phyloP scores from a whole-genome alignment of 2,329 filamentous ascomycete species.

The Sporothrix luriei region DNA sequence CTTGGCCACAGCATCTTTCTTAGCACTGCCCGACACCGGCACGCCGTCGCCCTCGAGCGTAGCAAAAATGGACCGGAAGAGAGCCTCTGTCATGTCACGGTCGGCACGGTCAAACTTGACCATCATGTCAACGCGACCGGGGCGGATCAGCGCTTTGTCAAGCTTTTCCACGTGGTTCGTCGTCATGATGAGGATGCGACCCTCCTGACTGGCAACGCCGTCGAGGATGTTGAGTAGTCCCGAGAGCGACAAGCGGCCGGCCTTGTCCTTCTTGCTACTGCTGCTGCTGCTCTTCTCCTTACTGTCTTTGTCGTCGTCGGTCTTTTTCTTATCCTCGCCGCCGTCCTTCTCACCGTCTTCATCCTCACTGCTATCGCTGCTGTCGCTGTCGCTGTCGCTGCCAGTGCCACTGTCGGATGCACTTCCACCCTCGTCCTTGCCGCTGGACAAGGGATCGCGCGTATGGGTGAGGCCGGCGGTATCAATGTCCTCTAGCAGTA shows the following conservation, averaged over 20 bases:
- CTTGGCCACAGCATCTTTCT: background rate
- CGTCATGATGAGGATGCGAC: conserved; percentile 66
- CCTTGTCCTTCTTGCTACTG: conserved; percentile 37
- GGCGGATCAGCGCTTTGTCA: conserved; percentile 64
- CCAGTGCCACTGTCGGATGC: conserved; percentile 33
- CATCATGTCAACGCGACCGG: conserved; percentile 63
- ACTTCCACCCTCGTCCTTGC: conserved; percentile 36
- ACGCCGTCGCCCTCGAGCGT: conserved; percentile 51
- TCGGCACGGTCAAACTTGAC: conserved; percentile 61
- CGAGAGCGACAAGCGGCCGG: conserved; percentile 65
- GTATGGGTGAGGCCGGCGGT: conserved; percentile 69
- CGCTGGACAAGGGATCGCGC: conserved; percentile 44
- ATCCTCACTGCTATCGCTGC: conserved; percentile 33
- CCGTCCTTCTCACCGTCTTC: conserved; percentile 5
- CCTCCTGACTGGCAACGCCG: conserved; percentile 67
- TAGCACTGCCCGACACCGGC: conserved; percentile 38
- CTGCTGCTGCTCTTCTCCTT: conserved; percentile 11
- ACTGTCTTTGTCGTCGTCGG: conserved; percentile 27
- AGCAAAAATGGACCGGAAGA: conserved; percentile 63
- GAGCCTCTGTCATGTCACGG: conserved; percentile 53
- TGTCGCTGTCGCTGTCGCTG: conserved; percentile 27
- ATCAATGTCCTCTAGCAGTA: conserved; percentile 77
- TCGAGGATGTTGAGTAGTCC: conserved; percentile 81
- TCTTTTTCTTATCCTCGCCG: conserved; percentile 35
- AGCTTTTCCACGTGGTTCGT: conserved; percentile 66